Evolutionary conservation across 441 rosid species (phyloP).

Genomic region (Gossypium schwendimanii): DNA sequence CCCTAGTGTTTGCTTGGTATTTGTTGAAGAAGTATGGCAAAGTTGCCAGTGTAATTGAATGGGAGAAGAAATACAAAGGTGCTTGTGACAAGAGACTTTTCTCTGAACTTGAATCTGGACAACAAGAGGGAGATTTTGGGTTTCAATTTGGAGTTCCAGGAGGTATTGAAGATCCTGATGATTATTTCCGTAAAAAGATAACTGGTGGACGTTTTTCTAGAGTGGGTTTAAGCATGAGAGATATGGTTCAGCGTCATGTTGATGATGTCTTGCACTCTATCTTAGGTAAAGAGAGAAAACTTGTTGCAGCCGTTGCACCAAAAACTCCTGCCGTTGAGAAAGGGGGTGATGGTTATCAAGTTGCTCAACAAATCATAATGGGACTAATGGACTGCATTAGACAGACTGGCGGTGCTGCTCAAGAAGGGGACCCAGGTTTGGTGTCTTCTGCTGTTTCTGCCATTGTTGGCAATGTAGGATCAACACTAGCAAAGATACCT

Average conservation of each 20-base stretch:
- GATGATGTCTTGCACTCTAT: slow-evolving; percentile 61
- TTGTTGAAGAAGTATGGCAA: slow-evolving; percentile 69
- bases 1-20: slow-evolving; percentile 70
- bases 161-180: slow-evolving; percentile 87
- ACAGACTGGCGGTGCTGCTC: slow-evolving; percentile 97
- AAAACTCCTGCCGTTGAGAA: slow-evolving; percentile 53
- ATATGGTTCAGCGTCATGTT: slow-evolving; percentile 63
- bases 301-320: slow-evolving; percentile 42
- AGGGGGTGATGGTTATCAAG: slow-evolving; percentile 66
- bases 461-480: slow-evolving; percentile 64
- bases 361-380: slow-evolving; percentile 73
- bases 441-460: slow-evolving; percentile 93
- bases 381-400: slow-evolving; percentile 76
- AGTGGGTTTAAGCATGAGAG: slow-evolving; percentile 82
- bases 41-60: slow-evolving; percentile 75
- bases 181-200: slow-evolving; percentile 80
- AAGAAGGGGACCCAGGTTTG: slow-evolving; percentile 96
- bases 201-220: slow-evolving; percentile 58
- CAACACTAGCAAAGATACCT: slow-evolving; percentile 56
- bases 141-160: slow-evolving; percentile 76
- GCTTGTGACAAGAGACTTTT: slow-evolving; percentile 75
- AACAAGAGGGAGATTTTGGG: slow-evolving; percentile 72
- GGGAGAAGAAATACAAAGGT: slow-evolving; percentile 74
- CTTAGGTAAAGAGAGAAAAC: slow-evolving; percentile 59
- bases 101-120: slow-evolving; percentile 90